These are phyloP conservation scores for Phytopythium vexans DNA, from an alignment of 352 stramenopile species.

Conservation along the genomic window DNA sequence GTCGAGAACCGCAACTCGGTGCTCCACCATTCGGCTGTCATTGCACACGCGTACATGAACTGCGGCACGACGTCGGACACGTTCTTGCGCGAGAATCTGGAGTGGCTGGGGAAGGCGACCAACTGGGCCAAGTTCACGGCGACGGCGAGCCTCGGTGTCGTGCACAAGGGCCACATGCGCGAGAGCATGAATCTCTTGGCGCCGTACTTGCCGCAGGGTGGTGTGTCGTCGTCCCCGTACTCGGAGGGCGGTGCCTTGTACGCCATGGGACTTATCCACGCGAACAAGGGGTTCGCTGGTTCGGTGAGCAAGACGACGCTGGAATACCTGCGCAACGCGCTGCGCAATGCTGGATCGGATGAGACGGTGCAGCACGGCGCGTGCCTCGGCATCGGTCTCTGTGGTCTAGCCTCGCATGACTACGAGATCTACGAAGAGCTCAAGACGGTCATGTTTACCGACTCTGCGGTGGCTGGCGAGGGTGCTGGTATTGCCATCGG, in stretches of 20 bases:
- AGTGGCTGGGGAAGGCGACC: conserved; percentile 98
- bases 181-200: conserved; percentile 97
- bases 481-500: conserved; percentile 97
- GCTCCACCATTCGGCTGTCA: conserved; percentile 97
- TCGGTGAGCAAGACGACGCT: conserved; percentile 80
- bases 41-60: conserved; percentile 97
- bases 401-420: conserved; percentile 93
- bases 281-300: conserved; percentile 91
- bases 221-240: conserved; percentile 91
- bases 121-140: conserved; percentile 99
- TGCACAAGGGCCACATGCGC: conserved; percentile 97
- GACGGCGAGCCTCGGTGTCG: conserved; percentile 96
- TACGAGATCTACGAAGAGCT: conserved; percentile 96
- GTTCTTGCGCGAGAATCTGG: conserved; percentile 98
- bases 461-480: conserved; percentile 97
- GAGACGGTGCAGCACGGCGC: conserved; percentile 98
- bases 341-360: conserved; percentile 88
- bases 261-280: conserved; percentile 98
- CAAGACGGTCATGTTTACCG: conserved; percentile 97
- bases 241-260: conserved; percentile 97
- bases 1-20: conserved; percentile 96
- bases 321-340: conserved; percentile 83
- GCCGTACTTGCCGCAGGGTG: conserved; percentile 94
- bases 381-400: conserved; percentile 96
- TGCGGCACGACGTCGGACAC: conserved; percentile 96